A percentile compares a stretch with the other conserved stretches of the same genome.
These are phyloP conservation scores for Clitoria ternatea DNA, from an alignment of 306 rosid species.

Conservation along the genomic window DNA sequence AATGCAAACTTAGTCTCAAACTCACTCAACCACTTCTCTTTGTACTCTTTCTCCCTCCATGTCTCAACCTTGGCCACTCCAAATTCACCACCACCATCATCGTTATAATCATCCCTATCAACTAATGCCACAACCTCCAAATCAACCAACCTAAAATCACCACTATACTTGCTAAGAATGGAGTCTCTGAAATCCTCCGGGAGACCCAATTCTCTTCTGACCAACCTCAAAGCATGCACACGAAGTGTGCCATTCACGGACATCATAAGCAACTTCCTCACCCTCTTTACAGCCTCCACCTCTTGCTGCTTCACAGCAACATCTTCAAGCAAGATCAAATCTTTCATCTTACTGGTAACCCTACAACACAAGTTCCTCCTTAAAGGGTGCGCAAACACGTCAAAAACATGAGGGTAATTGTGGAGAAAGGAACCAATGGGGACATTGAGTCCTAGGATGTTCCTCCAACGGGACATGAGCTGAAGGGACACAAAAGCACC, in stretches of 20 bases:
- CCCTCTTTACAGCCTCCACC: conserved; percentile 44
- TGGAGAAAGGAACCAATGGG: conserved; percentile 49
- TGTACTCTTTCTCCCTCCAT: conserved; percentile 72
- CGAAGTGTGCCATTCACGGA: conserved; percentile 47
- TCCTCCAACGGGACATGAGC: conserved; percentile 68
- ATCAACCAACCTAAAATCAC: conserved; percentile 49
- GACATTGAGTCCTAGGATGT: conserved; percentile 43
- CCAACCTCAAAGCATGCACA: conserved; percentile 66
- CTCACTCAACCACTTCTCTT: conserved; percentile 83
- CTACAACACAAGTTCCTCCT: conserved; percentile 59
- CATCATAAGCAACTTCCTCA: conserved; percentile 67
- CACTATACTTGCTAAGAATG: conserved; percentile 42
- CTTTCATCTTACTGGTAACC: conserved; percentile 36
- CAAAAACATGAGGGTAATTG: conserved; percentile 62
- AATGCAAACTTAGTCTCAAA: conserved; percentile 67
- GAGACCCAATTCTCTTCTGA: conserved; percentile 67
- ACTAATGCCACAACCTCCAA: conserved; percentile 63
- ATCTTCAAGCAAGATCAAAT: conserved; percentile 43
- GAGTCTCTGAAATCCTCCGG: conserved; percentile 73
- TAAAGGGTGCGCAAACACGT: conserved; percentile 54
- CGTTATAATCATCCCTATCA: conserved; percentile 37
- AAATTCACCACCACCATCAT: no score
- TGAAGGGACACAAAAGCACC: conserved; percentile 65
- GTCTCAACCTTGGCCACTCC: conserved; percentile 46
- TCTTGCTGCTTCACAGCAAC: conserved; percentile 39